Base-by-base conservation (phyloP, 352 stramenopile species). In the Phytopythium sindhum region DNA sequence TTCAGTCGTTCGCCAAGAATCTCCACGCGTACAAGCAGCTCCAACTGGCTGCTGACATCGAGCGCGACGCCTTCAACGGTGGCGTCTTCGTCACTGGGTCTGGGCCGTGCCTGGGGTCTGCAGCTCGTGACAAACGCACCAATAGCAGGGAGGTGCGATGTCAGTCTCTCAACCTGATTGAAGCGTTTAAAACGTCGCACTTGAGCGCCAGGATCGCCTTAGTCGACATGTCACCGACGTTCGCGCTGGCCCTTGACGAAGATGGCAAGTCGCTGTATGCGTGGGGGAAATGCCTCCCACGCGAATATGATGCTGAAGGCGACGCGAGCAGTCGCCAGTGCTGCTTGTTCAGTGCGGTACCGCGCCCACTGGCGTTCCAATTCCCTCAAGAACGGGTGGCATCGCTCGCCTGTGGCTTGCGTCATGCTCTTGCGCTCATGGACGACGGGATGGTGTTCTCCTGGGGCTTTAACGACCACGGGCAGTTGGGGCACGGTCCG, bases 391-490 rank as follows among this genome's bases (percentile, higher is more conserved):
- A 51, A 52, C 54, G 63, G 29, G 62, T 87, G 8, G 23, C 29
- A 0, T 63, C 76, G 35, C 11, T 88, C 28, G 69, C 80, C 17
- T 90, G 80, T 52, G 84, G 84, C 0, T 66, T 88, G 23, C 70
- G 70, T 37, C 81, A 93, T 54, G 82, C 79, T 9, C 68, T 91
- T 0, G 72, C 76, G 19, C 67, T 89, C 42, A 86, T 77, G 1
- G 29, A 70, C 9, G 69, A 84, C 19, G 80, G 80, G 1, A 85
- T 89, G 64, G 70, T 93, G 2, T 78, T 85, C 54, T 89, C 81
- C 0, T 93, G 84, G 84, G 84, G 84, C 0, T 91, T 90, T 19
- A 90, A 90, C 64, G 81, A 89, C 59, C 84, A 93, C 64, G 84
- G 84, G 6, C 84, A 93, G 51, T 72, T 90, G 2, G 84, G 84